These are phyloP conservation scores for Rhynchosporium agropyri DNA, from an alignment of 2,329 filamentous ascomycete species.

Conservation along the genomic window DNA sequence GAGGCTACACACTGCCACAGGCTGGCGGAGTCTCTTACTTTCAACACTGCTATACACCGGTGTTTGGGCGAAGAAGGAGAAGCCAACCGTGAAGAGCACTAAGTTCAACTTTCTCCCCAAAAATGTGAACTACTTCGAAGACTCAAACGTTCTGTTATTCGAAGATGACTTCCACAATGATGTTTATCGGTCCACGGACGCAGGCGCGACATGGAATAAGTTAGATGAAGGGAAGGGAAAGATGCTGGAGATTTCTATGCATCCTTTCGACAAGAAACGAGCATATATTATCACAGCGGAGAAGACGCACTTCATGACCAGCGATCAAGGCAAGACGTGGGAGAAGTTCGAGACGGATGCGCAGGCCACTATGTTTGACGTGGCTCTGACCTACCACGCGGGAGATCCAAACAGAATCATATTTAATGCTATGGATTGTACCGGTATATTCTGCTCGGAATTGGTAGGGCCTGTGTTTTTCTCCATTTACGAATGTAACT, in stretches of 20 bases:
- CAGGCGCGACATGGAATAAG: slow-evolving; percentile 74
- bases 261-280: slow-evolving; percentile 75
- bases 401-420: slow-evolving; percentile 82
- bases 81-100: slow-evolving; percentile 66
- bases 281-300: slow-evolving; percentile 78
- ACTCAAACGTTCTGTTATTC: slow-evolving; percentile 79
- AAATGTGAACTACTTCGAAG: slow-evolving; percentile 86
- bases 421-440: slow-evolving; percentile 75
- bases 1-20: slow-evolving; percentile 39
- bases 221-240: slow-evolving; percentile 65
- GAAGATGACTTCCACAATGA: slow-evolving; percentile 65
- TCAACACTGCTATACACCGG: slow-evolving; percentile 36
- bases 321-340: slow-evolving; percentile 83
- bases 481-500: slow-evolving; percentile 13
- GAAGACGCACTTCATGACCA: slow-evolving; percentile 78
- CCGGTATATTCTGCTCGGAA: slow-evolving; percentile 64
- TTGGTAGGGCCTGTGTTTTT: slow-evolving; percentile 42
- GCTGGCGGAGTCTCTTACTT: slow-evolving; percentile 40
- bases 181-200: slow-evolving; percentile 79
- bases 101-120: slow-evolving; percentile 67
- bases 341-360: slow-evolving; percentile 66
- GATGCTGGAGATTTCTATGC: slow-evolving; percentile 68
- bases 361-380: slow-evolving; percentile 56
- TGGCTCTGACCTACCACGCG: slow-evolving; percentile 76
- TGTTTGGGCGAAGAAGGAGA: slow-evolving; percentile 41